Evolutionary conservation across 2,329 filamentous ascomycete genomes (phyloP), one percentile per base, ranked within the genome.

Genomic region (Trichoderma guizhouense): DNA sequence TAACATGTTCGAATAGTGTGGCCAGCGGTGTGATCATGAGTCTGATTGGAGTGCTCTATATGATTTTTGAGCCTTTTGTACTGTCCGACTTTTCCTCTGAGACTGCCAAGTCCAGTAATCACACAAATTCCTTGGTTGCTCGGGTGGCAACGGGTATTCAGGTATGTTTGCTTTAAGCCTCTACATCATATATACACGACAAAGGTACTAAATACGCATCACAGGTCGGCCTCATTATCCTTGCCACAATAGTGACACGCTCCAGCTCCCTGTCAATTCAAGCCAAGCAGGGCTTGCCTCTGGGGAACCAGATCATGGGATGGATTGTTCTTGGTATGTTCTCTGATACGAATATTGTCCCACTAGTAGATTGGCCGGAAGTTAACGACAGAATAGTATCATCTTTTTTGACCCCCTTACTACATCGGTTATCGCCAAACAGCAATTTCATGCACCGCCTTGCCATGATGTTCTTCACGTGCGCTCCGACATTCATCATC

Each of bases 401-500:
- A 3, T 97, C 96, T 0, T 83, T 98, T 18, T 80, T 91, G 7
- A 88, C 97, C 79, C 95, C 96, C 3, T 87, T 97, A 74, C 85
- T 92, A n/a, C 93, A 98, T 80, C 89, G 91, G 26, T 78, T 97
- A 2, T 90, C 93, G 74, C 92, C 94, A 1, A 96, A 93, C 79
- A 92, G 86, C 75, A 91, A 98, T 82, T 98, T 98, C 81, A 88
- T 98, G 75, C 95, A 98, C 80, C 91, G 95, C 28, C 85, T 99
- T 5, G 87, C 95, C 75, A 89, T 97, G 76, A 90, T 98, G 69
- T 99, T 98, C 83, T 86, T 99, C 63, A 93, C 95, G 6, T 98
- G 97, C 79, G 92, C 95, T 0, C 96, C 96, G 0, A 92, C 92
- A 1, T 99, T 98, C 82, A 92, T 99, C 79, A 95, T 99, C 77